These are phyloP conservation scores for Phanerodontia chrysosporium DNA, from an alignment of 768 basidiomycete genomes.

Conservation along the genomic window DNA sequence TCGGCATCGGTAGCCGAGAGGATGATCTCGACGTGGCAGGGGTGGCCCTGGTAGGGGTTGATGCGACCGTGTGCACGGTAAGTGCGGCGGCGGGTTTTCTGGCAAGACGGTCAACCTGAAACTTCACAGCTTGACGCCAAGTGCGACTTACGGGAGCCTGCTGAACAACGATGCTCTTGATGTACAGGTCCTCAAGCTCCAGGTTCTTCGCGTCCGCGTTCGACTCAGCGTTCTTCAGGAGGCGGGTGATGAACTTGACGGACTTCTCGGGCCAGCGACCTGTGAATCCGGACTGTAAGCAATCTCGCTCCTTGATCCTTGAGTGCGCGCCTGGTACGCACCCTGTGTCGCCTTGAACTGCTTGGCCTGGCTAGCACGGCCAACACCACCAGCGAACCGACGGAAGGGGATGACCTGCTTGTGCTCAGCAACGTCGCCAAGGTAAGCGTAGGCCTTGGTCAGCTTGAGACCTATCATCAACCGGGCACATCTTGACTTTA, in stretches of 20 bases:
- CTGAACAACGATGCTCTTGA: conserved; percentile 97
- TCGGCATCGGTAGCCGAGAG: conserved; percentile 73
- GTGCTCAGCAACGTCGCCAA: conserved; percentile 92
- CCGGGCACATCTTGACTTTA: neutral
- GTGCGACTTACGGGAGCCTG: conserved; percentile 77
- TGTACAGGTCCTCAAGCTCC: conserved; percentile 84
- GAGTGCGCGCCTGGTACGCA: conserved; percentile 34
- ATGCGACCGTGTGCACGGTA: conserved; percentile 98
- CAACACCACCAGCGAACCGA: conserved; percentile 92
- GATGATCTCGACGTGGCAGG: conserved; percentile 94
- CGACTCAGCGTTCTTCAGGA: conserved; percentile 98
- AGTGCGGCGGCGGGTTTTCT: conserved; percentile 99
- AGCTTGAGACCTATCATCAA: conserved; percentile 72
- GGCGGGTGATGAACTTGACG: conserved; percentile 87
- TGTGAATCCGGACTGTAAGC: conserved; percentile 26
- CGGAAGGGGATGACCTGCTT: conserved; percentile 97
- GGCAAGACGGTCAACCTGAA: neutral
- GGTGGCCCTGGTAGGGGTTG: conserved; percentile 99
- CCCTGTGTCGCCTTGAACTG: conserved; percentile 97
- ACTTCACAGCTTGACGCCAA: neutral
- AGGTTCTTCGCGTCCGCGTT: conserved; percentile 98
- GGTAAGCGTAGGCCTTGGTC: conserved; percentile 92
- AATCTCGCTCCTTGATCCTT: neutral
- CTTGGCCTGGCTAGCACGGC: conserved; percentile 91
- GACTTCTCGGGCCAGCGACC: conserved; percentile 99